phyloP scores from a whole-genome alignment of 768 basidiomycete species.

The Pulveroboletus sp. region DNA sequence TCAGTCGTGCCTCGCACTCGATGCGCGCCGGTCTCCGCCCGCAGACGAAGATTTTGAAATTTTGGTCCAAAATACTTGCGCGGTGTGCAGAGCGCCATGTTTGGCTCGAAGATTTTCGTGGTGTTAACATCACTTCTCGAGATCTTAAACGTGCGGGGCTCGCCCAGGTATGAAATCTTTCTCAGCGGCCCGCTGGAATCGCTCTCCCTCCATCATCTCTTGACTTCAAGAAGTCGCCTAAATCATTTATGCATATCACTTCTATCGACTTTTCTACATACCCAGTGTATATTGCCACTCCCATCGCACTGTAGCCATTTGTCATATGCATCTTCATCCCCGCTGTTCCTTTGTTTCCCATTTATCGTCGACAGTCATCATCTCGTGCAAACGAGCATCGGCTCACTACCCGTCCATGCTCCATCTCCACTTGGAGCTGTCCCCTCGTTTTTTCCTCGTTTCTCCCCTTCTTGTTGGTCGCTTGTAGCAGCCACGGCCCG shows the following conservation, averaged over 20 bases:
- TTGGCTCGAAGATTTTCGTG: conserved; percentile 61
- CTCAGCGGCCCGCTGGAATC: no score
- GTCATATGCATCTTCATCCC: conserved; percentile 24
- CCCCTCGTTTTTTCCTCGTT: no score
- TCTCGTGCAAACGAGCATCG: not conserved
- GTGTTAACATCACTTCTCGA: conserved; percentile 51
- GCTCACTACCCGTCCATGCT: not conserved
- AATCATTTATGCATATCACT: conserved; percentile 20
- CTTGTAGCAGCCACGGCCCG: no score
- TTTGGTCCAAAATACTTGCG: conserved; percentile 48
- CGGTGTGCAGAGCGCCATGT: conserved; percentile 51
- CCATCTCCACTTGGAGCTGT: not conserved
- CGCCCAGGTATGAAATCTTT: conserved; percentile 7
- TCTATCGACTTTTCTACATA: not conserved
- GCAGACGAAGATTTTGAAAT: conserved; percentile 35
- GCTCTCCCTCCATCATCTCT: not conserved
- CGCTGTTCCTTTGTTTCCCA: not conserved
- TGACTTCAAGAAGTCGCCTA: conserved; percentile 1
- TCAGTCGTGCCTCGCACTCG: conserved; percentile 53
- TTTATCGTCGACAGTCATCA: conserved; percentile 1
- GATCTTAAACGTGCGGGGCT: conserved; percentile 36
- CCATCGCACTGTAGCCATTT: conserved; percentile 28
- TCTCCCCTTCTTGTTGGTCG: no score
- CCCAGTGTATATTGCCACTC: conserved; percentile 29
- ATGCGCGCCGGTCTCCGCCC: conserved; percentile 41